Percentiles rank a stretch among this genome's conserved stretches.
These are phyloP conservation scores for Elsinoe batatas DNA, from an alignment of 2,329 filamentous ascomycete genomes.

Conservation along the genomic window DNA sequence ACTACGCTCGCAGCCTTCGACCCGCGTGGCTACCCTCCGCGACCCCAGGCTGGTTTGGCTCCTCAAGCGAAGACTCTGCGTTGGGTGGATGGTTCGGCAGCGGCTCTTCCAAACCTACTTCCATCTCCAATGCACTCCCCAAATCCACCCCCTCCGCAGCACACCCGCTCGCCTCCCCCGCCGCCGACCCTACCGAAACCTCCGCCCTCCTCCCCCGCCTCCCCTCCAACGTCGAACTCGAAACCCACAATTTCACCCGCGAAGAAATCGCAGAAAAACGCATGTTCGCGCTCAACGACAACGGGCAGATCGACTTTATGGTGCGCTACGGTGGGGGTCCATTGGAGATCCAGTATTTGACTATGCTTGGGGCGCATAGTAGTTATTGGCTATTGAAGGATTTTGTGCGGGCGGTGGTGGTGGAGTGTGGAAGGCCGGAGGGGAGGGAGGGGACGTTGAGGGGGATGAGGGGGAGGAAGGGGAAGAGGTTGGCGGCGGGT, in stretches of 20 bases:
- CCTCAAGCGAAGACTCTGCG: slow-evolving; percentile 17
- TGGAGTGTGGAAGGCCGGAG: slow-evolving; percentile 69
- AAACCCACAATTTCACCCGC: slow-evolving; percentile 87
- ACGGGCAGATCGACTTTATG: slow-evolving; percentile 89
- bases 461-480: slow-evolving; percentile 48
- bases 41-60: slow-evolving; percentile 40
- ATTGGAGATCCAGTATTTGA: slow-evolving; percentile 89
- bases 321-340: slow-evolving; percentile 75
- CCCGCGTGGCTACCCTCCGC: slow-evolving; percentile 69
- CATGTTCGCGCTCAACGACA: slow-evolving; percentile 83
- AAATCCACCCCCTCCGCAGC: slow-evolving; percentile 17
- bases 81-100: slow-evolving; percentile 31
- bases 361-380: slow-evolving; percentile 91
- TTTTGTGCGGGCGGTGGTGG: slow-evolving; percentile 80
- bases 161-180: not conserved
- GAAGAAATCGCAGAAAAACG: slow-evolving; percentile 89
- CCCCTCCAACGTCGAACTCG: slow-evolving; percentile 63
- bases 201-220: slow-evolving; percentile 29
- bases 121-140: slow-evolving; percentile 16
- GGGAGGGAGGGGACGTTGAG: slow-evolving; percentile 52
- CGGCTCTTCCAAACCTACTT: slow-evolving; percentile 13
- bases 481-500: slow-evolving; percentile 21
- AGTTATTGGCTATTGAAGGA: slow-evolving; percentile 86
- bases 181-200: slow-evolving; percentile 24
- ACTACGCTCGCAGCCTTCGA: slow-evolving; percentile 67